phyloP scores from a whole-genome alignment of 257 asterid species.

The Solanum infundibuliforme region DNA sequence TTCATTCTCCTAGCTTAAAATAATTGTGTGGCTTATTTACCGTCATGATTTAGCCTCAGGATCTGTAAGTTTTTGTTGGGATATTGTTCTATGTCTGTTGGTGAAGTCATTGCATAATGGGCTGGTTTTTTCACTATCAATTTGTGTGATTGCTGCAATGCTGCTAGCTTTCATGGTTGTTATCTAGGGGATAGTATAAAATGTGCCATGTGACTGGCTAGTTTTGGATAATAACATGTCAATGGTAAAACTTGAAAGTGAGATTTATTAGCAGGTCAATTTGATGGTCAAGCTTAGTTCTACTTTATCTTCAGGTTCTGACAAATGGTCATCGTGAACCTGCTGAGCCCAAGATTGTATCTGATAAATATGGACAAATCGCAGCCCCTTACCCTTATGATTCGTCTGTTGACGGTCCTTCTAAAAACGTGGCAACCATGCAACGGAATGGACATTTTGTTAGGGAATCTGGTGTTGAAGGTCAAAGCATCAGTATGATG shows the following conservation, averaged over 20 bases:
- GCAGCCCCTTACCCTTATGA: conserved; percentile 23
- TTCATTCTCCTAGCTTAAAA: background rate
- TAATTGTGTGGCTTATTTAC: background rate
- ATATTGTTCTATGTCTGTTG: background rate
- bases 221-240: background rate
- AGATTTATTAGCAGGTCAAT: background rate
- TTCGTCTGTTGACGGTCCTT: conserved; percentile 15
- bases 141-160: background rate
- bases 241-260: background rate
- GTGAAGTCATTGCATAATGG: background rate
- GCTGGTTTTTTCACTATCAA: background rate
- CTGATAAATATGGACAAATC: conserved; percentile 25
- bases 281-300: background rate
- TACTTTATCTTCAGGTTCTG: conserved; percentile 14
- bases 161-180: background rate
- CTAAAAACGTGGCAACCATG: conserved; percentile 30
- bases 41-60: background rate
- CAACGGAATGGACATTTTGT: conserved; percentile 59
- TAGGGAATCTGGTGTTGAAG: conserved; percentile 51
- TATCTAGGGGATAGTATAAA: background rate
- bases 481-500: conserved; percentile 29
- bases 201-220: background rate
- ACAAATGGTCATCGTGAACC: conserved; percentile 18
- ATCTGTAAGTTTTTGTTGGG: background rate
- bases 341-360: conserved; percentile 21